Evolutionary conservation across 805 yeast species (phyloP).

Genomic region (Henningerozyma blattae): DNA sequence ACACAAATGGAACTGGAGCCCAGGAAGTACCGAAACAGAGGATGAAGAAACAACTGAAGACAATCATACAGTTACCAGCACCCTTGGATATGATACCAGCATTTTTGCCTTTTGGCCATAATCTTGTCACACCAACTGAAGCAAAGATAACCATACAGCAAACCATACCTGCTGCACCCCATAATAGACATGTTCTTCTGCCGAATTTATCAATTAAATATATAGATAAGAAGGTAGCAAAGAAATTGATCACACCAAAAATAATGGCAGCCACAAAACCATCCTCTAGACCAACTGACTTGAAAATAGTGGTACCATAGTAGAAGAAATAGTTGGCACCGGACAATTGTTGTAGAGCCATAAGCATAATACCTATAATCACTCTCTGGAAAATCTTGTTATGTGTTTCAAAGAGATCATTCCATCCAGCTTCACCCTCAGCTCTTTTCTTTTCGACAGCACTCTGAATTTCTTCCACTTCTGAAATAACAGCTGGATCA

Average conservation of each 20-base stretch:
- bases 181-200: conserved; percentile 34
- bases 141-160: conserved; percentile 38
- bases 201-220: conserved; percentile 42
- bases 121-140: no score
- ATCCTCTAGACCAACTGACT: conserved; percentile 47
- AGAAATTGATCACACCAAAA: conserved; percentile 47
- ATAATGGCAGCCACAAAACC: conserved; percentile 47
- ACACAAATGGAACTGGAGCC: conserved; percentile 58
- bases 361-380: conserved; percentile 40
- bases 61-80: conserved; percentile 60
- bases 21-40: conserved; percentile 63
- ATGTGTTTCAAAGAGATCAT: no score
- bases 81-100: conserved; percentile 33
- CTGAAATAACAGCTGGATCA: no score
- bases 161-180: conserved; percentile 38
- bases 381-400: no score
- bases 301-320: conserved; percentile 50
- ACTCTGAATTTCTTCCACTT: no score
- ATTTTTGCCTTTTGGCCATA: conserved; percentile 26
- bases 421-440: no score
- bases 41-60: conserved; percentile 54
- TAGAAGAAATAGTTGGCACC: conserved; percentile 58
- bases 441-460: no score
- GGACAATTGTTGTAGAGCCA: conserved; percentile 54
- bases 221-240: conserved; percentile 39